phyloP scores from a whole-genome alignment of 805 yeast genomes.

The Metahyphopichia silvanorum region DNA sequence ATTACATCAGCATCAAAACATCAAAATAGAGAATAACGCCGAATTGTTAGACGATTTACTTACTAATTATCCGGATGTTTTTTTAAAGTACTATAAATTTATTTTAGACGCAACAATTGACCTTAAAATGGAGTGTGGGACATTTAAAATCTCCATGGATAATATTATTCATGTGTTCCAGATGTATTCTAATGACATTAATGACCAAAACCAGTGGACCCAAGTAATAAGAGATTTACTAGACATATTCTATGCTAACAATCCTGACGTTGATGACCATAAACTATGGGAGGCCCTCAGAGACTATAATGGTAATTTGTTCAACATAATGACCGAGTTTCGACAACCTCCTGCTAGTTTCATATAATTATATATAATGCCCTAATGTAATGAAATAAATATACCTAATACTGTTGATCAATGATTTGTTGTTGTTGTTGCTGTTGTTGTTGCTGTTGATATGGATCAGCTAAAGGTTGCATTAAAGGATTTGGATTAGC shows the following conservation, averaged over 20 bases:
- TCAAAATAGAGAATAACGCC: background rate
- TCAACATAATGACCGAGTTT: background rate
- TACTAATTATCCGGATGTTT: background rate
- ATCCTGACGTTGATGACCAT: slow-evolving; percentile 1
- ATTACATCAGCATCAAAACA: background rate
- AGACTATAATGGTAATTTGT: background rate
- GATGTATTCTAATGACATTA: background rate
- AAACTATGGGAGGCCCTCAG: background rate
- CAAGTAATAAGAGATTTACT: background rate
- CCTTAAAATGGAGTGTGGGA: background rate
- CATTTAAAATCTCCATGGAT: background rate
- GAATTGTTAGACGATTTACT: background rate
- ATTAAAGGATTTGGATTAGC: slow-evolving; percentile 38
- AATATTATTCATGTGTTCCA: background rate
- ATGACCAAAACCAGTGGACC: background rate
- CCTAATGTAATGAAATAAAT: background rate
- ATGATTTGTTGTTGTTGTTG: slow-evolving; percentile 12
- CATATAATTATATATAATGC: background rate
- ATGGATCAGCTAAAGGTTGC: slow-evolving; percentile 31
- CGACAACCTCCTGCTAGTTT: slow-evolving; percentile 1
- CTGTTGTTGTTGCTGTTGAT: slow-evolving; percentile 23
- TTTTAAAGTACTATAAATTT: background rate
- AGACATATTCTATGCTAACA: background rate
- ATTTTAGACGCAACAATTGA: background rate
- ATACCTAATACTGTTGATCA: slow-evolving; percentile 5